Evolutionary conservation across 2,329 filamentous ascomycete genomes (phyloP).

Genomic region (Aspergillus felis): DNA sequence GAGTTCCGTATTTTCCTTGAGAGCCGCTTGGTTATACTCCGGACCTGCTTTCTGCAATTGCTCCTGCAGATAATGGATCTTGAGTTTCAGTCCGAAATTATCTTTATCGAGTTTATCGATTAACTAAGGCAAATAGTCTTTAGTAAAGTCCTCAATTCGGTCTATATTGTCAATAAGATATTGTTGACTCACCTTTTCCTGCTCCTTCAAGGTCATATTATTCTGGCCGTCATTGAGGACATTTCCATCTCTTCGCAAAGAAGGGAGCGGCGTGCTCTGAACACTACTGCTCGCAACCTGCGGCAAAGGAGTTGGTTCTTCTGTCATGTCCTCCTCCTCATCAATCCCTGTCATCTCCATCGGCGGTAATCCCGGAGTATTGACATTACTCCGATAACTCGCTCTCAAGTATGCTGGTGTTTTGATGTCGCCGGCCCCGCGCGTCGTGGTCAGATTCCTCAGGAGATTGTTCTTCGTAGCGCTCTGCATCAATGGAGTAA

Average conservation of each 20-base stretch:
- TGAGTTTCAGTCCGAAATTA: constrained; percentile 94
- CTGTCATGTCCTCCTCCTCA: constrained; percentile 59
- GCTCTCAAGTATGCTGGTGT: constrained; percentile 66
- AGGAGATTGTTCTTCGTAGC: constrained; percentile 64
- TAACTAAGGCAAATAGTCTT: constrained; percentile 40
- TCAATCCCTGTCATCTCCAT: constrained; percentile 69
- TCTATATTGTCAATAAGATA: neutral
- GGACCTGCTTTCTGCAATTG: constrained; percentile 81
- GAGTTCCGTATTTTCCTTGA: constrained; percentile 93
- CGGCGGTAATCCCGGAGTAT: constrained; percentile 69
- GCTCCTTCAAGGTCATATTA: constrained; percentile 84
- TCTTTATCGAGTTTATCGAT: constrained; percentile 98
- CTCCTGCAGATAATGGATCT: constrained; percentile 95
- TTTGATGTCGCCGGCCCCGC: constrained; percentile 54
- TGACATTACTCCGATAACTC: constrained; percentile 62
- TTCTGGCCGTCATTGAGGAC: constrained; percentile 76
- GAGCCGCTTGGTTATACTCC: constrained; percentile 80
- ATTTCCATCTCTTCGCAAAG: constrained; percentile 61
- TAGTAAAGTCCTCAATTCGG: constrained; percentile 4
- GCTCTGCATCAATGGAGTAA: constrained; percentile 87
- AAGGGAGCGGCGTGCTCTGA: constrained; percentile 75
- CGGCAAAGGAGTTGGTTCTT: constrained; percentile 68
- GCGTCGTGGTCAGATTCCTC: constrained; percentile 53
- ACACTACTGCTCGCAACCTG: constrained; percentile 74
- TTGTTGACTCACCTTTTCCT: constrained; percentile 66